Conservation (phyloP, 2,329 filamentous ascomycete genomes). For the Plectosphaerella sp. region DNA sequence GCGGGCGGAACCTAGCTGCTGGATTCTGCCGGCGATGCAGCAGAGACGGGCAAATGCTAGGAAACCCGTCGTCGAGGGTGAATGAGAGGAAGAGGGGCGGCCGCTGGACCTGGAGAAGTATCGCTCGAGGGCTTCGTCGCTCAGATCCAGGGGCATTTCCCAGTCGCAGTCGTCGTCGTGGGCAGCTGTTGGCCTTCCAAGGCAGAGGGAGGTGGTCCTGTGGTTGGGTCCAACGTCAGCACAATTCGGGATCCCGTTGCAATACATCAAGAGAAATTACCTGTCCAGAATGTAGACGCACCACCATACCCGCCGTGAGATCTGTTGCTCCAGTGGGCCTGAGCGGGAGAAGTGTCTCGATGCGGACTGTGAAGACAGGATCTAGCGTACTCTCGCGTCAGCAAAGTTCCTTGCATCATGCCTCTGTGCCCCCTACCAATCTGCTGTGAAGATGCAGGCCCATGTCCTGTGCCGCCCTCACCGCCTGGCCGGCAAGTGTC, state of each 20-base stretch:
- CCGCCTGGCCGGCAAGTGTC: constrained; percentile 21
- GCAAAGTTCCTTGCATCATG: no score
- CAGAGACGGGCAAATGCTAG: constrained; percentile 20
- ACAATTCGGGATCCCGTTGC: no score
- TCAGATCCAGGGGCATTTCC: constrained; percentile 17
- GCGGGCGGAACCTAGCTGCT: constrained; percentile 15
- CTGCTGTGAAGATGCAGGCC: constrained; percentile 14
- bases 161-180: constrained; percentile 25
- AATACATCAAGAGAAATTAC: no score
- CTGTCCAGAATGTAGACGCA: constrained; percentile 21
- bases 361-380: no score
- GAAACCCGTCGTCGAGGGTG: constrained; percentile 16
- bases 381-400: no score
- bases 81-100: not conserved
- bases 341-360: not conserved
- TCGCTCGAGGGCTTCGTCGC: constrained; percentile 18
- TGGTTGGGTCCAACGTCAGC: no score
- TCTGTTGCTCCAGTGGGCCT: constrained; percentile 10
- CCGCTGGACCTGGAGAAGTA: not conserved
- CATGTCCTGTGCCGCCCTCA: constrained; percentile 20
- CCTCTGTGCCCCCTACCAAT: no score
- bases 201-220: constrained; percentile 20
- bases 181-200: constrained; percentile 19
- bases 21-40: constrained; percentile 18
- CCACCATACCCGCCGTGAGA: constrained; percentile 23